Percentiles rank a stretch among this genome's conserved stretches.
Evolutionary conservation across 768 basidiomycete species (phyloP).

Genomic region (Calocybe cyanea): DNA sequence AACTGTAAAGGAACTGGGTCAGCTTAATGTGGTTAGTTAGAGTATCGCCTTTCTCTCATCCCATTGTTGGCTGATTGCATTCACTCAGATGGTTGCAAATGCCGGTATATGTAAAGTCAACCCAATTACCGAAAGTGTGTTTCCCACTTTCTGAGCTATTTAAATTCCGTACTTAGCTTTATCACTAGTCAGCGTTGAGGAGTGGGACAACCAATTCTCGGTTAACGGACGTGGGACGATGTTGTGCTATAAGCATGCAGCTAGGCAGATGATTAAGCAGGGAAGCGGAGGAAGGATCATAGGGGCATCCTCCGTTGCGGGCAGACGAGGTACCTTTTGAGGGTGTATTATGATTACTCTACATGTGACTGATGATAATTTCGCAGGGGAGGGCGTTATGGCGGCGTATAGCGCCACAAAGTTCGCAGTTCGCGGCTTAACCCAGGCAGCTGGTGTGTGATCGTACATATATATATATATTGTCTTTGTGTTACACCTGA

Average conservation of each 20-base stretch:
- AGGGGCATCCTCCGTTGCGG: conserved; percentile 29
- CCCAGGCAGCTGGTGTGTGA: conserved; percentile 25
- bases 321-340: conserved; percentile 25
- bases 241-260: conserved; percentile 31
- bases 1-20: conserved; percentile 16
- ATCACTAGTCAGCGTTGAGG: conserved; percentile 18
- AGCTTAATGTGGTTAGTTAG: conserved; percentile 26
- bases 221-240: conserved; percentile 29
- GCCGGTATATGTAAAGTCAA: conserved; percentile 24
- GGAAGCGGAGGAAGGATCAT: conserved; percentile 31
- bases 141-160: not conserved
- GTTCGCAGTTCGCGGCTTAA: conserved; percentile 37
- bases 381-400: conserved; percentile 8
- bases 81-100: conserved; percentile 31
- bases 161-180: not conserved
- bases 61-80: not conserved
- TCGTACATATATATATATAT: not conserved
- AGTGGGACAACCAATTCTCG: conserved; percentile 24
- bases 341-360: no score
- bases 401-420: conserved; percentile 33
- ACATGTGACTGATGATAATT: not conserved
- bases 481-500: not conserved
- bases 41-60: not conserved
- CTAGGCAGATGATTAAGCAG: conserved; percentile 29
- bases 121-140: conserved; percentile 20